Evolutionary conservation across 2,329 filamentous ascomycete species (phyloP).

Genomic region (Ceratocystis diversiconidia): DNA sequence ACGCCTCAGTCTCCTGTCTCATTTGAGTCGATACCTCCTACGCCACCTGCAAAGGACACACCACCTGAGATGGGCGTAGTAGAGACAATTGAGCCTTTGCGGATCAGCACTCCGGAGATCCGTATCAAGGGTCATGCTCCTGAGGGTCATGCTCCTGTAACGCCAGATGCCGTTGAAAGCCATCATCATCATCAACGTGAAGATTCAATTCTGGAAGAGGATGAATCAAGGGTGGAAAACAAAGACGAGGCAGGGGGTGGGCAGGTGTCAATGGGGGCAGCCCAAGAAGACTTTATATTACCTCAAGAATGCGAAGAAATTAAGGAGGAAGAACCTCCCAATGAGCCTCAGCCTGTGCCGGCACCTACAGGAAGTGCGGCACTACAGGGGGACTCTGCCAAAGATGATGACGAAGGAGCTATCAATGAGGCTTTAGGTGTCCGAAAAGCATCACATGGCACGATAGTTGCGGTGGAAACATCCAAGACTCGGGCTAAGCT

Average conservation of each 20-base stretch:
- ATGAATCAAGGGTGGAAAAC: neutral
- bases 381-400: neutral
- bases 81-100: neutral
- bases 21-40: conserved; percentile 11
- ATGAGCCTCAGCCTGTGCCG: neutral
- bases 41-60: conserved; percentile 14
- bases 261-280: neutral
- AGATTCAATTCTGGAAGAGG: conserved; percentile 7
- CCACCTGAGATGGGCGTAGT: conserved; percentile 2
- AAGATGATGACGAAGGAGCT: neutral
- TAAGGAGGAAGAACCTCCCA: neutral
- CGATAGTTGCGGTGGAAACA: neutral
- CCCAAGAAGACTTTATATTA: neutral
- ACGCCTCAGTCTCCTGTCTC: neutral
- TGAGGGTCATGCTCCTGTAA: neutral
- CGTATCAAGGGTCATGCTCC: neutral
- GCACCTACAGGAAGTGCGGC: neutral
- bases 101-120: neutral
- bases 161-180: neutral
- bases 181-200: neutral
- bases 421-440: neutral
- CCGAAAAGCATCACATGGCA: neutral
- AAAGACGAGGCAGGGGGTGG: conserved; percentile 7
- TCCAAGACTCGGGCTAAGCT: neutral
- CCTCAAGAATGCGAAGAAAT: neutral